phyloP scores from a whole-genome alignment of 331 rosid genomes.

The Pyracantha coccinea region DNA sequence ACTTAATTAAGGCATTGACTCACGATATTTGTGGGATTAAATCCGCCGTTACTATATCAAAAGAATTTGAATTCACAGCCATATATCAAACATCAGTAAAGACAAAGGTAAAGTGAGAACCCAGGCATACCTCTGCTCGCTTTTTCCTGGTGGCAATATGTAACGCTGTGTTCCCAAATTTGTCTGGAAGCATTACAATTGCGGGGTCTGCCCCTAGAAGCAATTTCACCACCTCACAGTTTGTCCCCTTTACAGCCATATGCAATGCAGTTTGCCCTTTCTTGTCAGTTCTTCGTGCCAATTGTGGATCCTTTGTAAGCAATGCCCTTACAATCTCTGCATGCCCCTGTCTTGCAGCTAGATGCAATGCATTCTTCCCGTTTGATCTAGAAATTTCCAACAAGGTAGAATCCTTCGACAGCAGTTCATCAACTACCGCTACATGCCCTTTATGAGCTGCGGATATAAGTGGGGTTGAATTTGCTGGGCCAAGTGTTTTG shows the following conservation, averaged over 20 bases:
- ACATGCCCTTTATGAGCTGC: conserved; percentile 86
- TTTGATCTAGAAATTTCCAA: conserved; percentile 71
- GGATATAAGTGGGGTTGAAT: conserved; percentile 84
- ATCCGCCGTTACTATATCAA: not conserved
- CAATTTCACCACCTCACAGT: conserved; percentile 80
- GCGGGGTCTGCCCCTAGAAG: conserved; percentile 96
- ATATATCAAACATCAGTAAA: not conserved
- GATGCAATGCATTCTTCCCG: conserved; percentile 92
- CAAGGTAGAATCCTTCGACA: conserved; percentile 65
- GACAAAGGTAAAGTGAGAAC: not conserved
- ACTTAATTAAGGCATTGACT: not conserved
- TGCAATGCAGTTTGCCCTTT: conserved; percentile 99
- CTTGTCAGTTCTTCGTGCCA: conserved; percentile 96
- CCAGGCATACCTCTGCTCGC: conserved; percentile 72
- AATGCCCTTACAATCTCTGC: conserved; percentile 66
- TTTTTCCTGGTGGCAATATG: conserved; percentile 97
- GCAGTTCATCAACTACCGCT: conserved; percentile 75
- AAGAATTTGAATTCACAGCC: not conserved
- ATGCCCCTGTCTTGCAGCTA: conserved; percentile 96
- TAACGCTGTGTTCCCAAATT: conserved; percentile 84
- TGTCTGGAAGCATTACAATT: conserved; percentile 98
- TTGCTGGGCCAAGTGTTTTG: conserved; percentile 75
- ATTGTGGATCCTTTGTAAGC: conserved; percentile 71
- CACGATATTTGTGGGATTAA: not conserved
- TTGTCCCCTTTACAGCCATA: conserved; percentile 98